These are phyloP conservation scores for Boletus calvinii DNA, from an alignment of 1,284 basidiomycete genomes.

Conservation along the genomic window DNA sequence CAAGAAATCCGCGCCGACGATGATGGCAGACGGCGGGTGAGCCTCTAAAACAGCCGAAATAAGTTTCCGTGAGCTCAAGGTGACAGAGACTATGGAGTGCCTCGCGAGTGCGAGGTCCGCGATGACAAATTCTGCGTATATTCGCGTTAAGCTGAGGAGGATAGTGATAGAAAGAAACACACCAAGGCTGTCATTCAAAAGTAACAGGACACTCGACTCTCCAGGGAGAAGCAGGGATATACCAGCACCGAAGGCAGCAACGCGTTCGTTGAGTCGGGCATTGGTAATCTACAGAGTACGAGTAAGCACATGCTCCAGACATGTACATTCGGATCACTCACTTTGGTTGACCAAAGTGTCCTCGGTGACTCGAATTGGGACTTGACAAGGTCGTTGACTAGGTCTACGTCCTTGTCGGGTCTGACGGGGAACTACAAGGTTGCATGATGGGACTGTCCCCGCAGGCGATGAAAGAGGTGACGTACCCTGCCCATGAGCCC, in stretches of 20 bases:
- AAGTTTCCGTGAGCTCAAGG: conserved; percentile 56
- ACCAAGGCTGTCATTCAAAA: conserved; percentile 77
- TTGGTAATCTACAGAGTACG: conserved; percentile 59
- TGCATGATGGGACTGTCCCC: not conserved
- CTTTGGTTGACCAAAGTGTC: conserved; percentile 76
- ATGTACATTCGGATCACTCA: conserved; percentile 29
- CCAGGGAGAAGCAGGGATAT: conserved; percentile 59
- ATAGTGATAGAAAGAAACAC: conserved; percentile 17
- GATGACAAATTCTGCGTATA: conserved; percentile 64
- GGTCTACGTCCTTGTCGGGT: conserved; percentile 66
- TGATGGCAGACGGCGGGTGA: conserved; percentile 66
- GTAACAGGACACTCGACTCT: conserved; percentile 66
- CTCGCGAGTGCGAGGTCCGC: conserved; percentile 73
- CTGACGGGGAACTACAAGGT: conserved; percentile 62
- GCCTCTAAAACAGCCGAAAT: conserved; percentile 60
- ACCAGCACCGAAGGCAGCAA: conserved; percentile 66
- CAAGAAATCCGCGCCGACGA: conserved; percentile 62
- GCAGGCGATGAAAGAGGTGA: conserved; percentile 10
- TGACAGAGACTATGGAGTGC: conserved; percentile 68
- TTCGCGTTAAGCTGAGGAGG: conserved; percentile 2
- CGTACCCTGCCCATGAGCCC: conserved; percentile 73
- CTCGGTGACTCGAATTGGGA: conserved; percentile 63
- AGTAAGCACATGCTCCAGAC: not conserved
- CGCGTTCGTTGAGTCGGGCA: conserved; percentile 59
- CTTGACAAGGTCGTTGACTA: conserved; percentile 65